Evolutionary conservation across 2,329 filamentous ascomycete genomes (phyloP), one percentile per base, ranked within the genome.

Genomic region (Tolypocladium amazonense): DNA sequence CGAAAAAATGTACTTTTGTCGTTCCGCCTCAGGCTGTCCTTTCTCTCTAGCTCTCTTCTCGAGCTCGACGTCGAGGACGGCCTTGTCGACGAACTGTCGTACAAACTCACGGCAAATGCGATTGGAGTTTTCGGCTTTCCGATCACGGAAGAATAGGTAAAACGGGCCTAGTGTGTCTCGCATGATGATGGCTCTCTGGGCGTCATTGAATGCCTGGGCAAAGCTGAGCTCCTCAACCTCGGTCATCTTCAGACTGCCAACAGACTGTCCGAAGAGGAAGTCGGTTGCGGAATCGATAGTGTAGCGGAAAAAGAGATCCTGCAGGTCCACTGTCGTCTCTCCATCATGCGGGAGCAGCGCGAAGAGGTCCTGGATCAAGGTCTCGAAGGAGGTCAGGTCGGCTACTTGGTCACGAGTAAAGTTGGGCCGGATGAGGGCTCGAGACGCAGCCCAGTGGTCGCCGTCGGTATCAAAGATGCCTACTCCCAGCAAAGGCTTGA

Each of bases 201-300:
- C 71, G 59, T 69, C 69, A 33, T 71, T 66, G 52, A 77, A 77
- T 2, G 69, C 68, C 12, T 70, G 61, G 8, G 67, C 66, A 59
- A 75, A 75, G 9, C 61, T 61, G 1, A 59, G 59, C 23, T 64
- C 59, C 18, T 59, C 50, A 9, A 18, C 30, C 20, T 58, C 55
- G 33, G 54, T 62, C 41, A 55, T 57, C 59, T 56, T 62, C 45
- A 68, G 58, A 30, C 58, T 62, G 33, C 61, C 56, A 12, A 64
- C 60, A 20, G 75, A 78, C 62, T 82, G 73, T 18, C 83, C 82
- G 56, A 86, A 83, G 1, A 86, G 70, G 61, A 85, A 82, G 53
- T 82, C 79, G 0, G 81, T 85, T 0, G 81, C 78, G 62, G 85
- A 82, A 38, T 67, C 65, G 33, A 86, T 74, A 0, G 81, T 83